These are phyloP conservation scores for Gastrolobium bilobum DNA, from an alignment of 306 rosid genomes.

Conservation along the genomic window DNA sequence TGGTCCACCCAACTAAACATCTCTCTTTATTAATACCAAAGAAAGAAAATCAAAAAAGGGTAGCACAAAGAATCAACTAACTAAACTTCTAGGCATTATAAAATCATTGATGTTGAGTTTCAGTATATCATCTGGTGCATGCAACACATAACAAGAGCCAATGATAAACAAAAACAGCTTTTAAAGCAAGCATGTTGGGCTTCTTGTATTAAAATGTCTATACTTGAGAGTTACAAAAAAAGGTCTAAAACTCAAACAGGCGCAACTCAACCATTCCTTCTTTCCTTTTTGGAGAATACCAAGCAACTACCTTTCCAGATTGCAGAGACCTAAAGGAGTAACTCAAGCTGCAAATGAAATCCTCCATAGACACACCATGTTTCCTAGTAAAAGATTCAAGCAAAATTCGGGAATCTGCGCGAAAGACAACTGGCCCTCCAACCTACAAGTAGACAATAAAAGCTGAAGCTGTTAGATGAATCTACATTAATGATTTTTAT, in stretches of 20 bases:
- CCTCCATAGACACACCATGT: slow-evolving; percentile 69
- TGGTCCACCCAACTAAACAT: background rate
- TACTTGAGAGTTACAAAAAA: slow-evolving; percentile 27
- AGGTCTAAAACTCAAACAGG: slow-evolving; percentile 69
- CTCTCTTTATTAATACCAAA: background rate
- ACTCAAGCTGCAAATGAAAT: slow-evolving; percentile 80
- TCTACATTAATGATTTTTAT: too few relatives aligned
- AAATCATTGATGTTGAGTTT: slow-evolving; percentile 36
- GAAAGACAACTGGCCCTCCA: slow-evolving; percentile 76
- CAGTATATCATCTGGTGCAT: slow-evolving; percentile 9
- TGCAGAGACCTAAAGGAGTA: slow-evolving; percentile 69
- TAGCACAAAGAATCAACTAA: slow-evolving; percentile 8
- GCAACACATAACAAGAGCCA: slow-evolving; percentile 1
- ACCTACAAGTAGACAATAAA: slow-evolving; percentile 56
- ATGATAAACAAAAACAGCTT: slow-evolving; percentile 29
- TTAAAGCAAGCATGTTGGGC: slow-evolving; percentile 3
- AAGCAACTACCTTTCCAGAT: slow-evolving; percentile 88
- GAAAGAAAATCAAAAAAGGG: background rate
- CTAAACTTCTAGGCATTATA: slow-evolving; percentile 30
- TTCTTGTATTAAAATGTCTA: slow-evolving; percentile 34
- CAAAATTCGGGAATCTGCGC: slow-evolving; percentile 73
- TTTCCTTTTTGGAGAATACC: slow-evolving; percentile 91
- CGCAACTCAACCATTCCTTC: slow-evolving; percentile 96
- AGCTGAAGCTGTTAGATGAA: too few relatives aligned
- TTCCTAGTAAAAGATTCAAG: slow-evolving; percentile 59